These are phyloP conservation scores for Amanita inopinata DNA, from an alignment of 768 basidiomycete genomes.

Conservation along the genomic window DNA sequence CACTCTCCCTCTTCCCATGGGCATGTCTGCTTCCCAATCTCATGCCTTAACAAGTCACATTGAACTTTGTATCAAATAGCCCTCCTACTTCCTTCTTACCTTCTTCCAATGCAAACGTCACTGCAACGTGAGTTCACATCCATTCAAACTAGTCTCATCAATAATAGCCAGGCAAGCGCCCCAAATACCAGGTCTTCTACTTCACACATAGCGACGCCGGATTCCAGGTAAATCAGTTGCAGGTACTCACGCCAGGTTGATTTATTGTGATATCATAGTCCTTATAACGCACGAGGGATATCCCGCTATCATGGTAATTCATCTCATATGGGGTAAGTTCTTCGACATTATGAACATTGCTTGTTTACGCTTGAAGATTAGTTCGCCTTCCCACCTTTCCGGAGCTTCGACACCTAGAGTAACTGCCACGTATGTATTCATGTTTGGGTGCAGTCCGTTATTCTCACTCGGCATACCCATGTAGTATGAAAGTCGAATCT, in stretches of 20 bases:
- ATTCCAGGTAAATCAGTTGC: conserved; percentile 4
- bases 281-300: neutral
- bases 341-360: too few species aligned
- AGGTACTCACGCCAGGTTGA: neutral
- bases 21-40: conserved; percentile 2
- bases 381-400: neutral
- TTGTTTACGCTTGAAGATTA: too few species aligned
- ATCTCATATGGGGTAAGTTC: too few species aligned
- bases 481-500: conserved; percentile 16
- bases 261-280: neutral
- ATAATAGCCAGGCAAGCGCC: neutral
- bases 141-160: neutral
- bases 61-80: neutral
- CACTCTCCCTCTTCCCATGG: conserved; percentile 9
- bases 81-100: neutral
- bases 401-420: conserved; percentile 21
- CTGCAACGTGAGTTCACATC: neutral
- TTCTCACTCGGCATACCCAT: conserved; percentile 2
- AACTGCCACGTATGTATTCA: conserved; percentile 14
- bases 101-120: neutral
- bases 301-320: too few species aligned
- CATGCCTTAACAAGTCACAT: neutral
- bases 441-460: neutral
- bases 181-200: neutral
- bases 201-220: conserved; percentile 6